Base-by-base conservation (phyloP, 2,329 filamentous ascomycete species). In the Phialophora tarda region DNA sequence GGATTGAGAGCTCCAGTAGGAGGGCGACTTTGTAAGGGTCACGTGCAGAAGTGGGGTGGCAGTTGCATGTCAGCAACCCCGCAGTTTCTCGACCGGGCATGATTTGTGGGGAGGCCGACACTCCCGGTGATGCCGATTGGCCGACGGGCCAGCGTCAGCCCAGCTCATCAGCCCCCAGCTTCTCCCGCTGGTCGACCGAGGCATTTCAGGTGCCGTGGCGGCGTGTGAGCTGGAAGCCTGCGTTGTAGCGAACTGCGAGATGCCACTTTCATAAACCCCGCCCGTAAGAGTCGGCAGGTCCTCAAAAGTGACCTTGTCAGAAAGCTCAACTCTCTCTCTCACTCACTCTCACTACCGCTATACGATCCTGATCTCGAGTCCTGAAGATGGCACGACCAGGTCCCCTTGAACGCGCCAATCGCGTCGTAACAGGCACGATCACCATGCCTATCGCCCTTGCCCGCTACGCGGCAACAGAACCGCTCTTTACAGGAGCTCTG, bases 401-500 rank as follows among this genome's bases (percentile, higher is more conserved):
- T n/a, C 60, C 61, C 12, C 32, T 67, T 26, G 57, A 66, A 21
- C 68, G 65, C 60, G 55, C 48, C 32, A 64, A 38, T 47, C 60
- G 53, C 26, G 57, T 57, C 14, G 63, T 60, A 8, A 50, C 26
- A 12, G 24, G 56, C 34, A 32, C 53, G 14, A 21, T 68, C 48
- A 60, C 66, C 11, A 51, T 70, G 14, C 71, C 71, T 30, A 30
- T 70, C 34, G 51, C 26, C 11, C 55, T 69, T 3, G 32, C 65
- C 26, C 53, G 59, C 28, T 64, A 67, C 48, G 58, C 61, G 3
- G 62, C 65, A 21, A 59, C 62, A 21, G 70, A 73, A 47, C 71
- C 71, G 8, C 41, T 72, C 10, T 8, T 72, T 12, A 70, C 69
- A 0, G 70, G 69, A 6, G 62, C 69, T 14, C 41, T 72, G 24